phyloP scores from a whole-genome alignment of 2,329 filamentous ascomycete species.

The Nigrospora osmanthi region DNA sequence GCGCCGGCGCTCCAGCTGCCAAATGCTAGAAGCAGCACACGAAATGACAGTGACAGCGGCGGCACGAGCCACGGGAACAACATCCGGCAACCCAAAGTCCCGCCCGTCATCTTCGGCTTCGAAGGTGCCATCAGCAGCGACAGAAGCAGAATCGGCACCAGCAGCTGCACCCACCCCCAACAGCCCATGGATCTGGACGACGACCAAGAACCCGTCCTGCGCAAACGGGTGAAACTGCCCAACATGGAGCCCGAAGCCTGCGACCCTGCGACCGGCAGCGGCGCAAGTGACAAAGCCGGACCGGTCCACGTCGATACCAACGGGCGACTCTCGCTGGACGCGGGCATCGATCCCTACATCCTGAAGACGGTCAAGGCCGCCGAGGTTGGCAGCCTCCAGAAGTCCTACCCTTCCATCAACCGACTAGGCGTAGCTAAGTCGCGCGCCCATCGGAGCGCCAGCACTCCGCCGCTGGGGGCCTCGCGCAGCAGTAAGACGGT shows the following conservation, averaged over 20 bases:
- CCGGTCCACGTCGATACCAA: slow-evolving; percentile 8
- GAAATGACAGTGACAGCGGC: slow-evolving; percentile 7
- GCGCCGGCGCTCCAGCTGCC: slow-evolving; percentile 4
- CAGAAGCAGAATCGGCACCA: too few species aligned
- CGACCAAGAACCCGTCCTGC: slow-evolving; percentile 17
- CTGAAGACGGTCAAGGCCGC: slow-evolving; percentile 6
- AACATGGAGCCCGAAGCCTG: slow-evolving; percentile 12
- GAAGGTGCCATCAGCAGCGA: too few species aligned
- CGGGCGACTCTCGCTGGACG: slow-evolving; percentile 10
- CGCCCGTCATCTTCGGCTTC: slow-evolving; percentile 17
- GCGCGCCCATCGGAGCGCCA: slow-evolving; percentile 17
- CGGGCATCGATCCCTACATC: slow-evolving; percentile 12
- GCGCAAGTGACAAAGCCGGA: slow-evolving; percentile 5
- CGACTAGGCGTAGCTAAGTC: slow-evolving; percentile 29
- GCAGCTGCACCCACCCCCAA: background rate
- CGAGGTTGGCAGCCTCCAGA: slow-evolving; percentile 16
- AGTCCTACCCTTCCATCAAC: slow-evolving; percentile 29
- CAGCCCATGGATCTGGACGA: slow-evolving; percentile 20
- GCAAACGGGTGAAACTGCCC: slow-evolving; percentile 30
- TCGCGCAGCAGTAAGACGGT: slow-evolving; percentile 11
- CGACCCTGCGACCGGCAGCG: slow-evolving; percentile 4
- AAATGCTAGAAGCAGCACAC: slow-evolving; percentile 3
- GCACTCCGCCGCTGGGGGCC: slow-evolving; percentile 15
- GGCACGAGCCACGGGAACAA: slow-evolving; percentile 5
- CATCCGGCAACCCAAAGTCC: slow-evolving; percentile 6